Percentiles rank a stretch among this genome's conserved stretches.
These are phyloP conservation scores for Leucocoprinus leucothites DNA, from an alignment of 768 basidiomycete species.

Conservation along the genomic window DNA sequence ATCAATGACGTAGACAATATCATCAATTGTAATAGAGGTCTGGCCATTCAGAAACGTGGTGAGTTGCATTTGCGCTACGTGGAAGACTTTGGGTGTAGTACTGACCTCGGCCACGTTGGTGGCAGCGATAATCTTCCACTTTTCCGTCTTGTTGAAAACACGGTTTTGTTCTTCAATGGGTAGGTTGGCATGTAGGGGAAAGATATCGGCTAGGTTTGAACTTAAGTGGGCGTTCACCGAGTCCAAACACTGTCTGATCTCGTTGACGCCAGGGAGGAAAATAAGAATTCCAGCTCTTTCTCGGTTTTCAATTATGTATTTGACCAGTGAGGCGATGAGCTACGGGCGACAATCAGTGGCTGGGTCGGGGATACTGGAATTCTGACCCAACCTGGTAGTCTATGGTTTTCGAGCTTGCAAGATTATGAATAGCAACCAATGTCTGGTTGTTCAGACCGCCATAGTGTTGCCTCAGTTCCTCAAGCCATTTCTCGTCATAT, in stretches of 20 bases:
- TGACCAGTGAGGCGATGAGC: slow-evolving; percentile 66
- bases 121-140: slow-evolving; percentile 83
- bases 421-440: slow-evolving; percentile 54
- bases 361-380: neutral
- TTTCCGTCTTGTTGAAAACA: slow-evolving; percentile 62
- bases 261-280: slow-evolving; percentile 89
- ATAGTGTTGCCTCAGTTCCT: slow-evolving; percentile 43
- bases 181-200: slow-evolving; percentile 89
- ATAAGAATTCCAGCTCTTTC: slow-evolving; percentile 72
- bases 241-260: slow-evolving; percentile 77
- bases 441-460: slow-evolving; percentile 45
- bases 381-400: slow-evolving; percentile 62
- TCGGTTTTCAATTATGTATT: slow-evolving; percentile 52
- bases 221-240: slow-evolving; percentile 38
- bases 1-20: slow-evolving; percentile 83
- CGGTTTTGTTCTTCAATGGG: slow-evolving; percentile 78
- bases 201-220: slow-evolving; percentile 43
- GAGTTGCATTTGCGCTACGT: no score
- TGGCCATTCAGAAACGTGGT: no score
- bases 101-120: slow-evolving; percentile 90
- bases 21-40: slow-evolving; percentile 91
- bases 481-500: slow-evolving; percentile 32
- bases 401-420: slow-evolving; percentile 59
- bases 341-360: slow-evolving; percentile 20
- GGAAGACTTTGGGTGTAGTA: no score